Evolutionary conservation across 495 filamentous ascomycete species (phyloP), one percentile per base, ranked within the genome.

Genomic region (Rostrohypoxylon terebratum): DNA sequence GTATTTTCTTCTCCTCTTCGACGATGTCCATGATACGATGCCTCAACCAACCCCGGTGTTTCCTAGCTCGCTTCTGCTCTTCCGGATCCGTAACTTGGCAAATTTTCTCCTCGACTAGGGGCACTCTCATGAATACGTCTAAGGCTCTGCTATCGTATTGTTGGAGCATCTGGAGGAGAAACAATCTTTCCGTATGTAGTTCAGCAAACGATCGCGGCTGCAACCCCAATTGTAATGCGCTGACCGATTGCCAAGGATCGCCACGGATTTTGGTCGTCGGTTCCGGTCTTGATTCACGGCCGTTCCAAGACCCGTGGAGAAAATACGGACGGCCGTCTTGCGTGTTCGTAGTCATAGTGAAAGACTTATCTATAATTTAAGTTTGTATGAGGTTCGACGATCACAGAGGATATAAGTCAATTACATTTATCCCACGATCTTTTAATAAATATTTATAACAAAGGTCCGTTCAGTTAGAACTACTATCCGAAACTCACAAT

Each of bases 161-260:
- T n/a, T 83, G 80, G 1, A 85, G 76, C 62, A 61, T 74, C 21
- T 76, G 66, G 1, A 80, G 42, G 11, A 85, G 82, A 66, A 82
- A 84, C 1, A 74, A 20, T 0, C 78, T 75, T 61, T 87, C 83
- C 8, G 69, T 63, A 59, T 83, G 73, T 0, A 85, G 72, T 8
- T 82, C 77, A 9, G 73, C 63, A 34, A 83, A 74, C 1, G 80
- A 73, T 6, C 79, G 77, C 14, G 80, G 77, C 23, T 73, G 59
- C 18, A 79, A 58, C 38, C 59, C 58, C 18, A 76, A 71, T 14
- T 65, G 64, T 51, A 66, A 57, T 20, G 71, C 59, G 6, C 28
- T 73, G 16, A 65, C 55, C 1, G 71, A 73, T 20, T 66, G 71
- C 61, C 66, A 66, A 8, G 61, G 60, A 25, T 65, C 61, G 9